Evolutionary conservation across 148 eudicot genomes (phyloP).

Genomic region (Spergularia marina): DNA sequence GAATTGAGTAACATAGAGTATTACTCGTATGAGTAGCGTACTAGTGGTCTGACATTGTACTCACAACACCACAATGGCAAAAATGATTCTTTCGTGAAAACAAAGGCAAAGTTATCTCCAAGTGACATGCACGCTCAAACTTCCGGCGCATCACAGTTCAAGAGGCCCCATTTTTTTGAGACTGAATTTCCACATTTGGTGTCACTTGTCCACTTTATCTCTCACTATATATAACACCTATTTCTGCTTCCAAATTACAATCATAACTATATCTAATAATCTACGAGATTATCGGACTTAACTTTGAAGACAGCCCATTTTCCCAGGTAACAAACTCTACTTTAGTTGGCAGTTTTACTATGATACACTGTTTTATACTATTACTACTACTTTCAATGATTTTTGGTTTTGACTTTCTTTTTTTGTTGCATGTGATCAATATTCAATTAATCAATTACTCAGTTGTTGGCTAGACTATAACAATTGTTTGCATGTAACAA

Average conservation of each 20-base stretch:
- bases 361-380: neutral
- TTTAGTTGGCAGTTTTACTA: neutral
- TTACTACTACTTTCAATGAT: neutral
- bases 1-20: too few species aligned
- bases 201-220: neutral
- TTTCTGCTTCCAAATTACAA: neutral
- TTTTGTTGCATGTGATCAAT: neutral
- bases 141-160: conserved; percentile 6
- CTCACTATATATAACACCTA: conserved; percentile 11
- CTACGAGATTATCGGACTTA: too few species aligned
- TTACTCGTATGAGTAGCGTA: too few species aligned
- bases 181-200: conserved; percentile 12
- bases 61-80: too few species aligned
- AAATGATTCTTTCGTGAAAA: conserved; percentile 30
- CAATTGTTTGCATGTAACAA: conserved; percentile 13
- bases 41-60: too few species aligned
- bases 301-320: conserved; percentile 20
- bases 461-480: too few species aligned
- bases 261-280: neutral
- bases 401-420: conserved; percentile 2
- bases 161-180: neutral
- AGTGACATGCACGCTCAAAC: neutral
- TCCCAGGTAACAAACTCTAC: conserved; percentile 15
- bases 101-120: conserved; percentile 22
- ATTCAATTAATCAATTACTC: neutral